A percentile compares a stretch with the other conserved stretches of the same genome.
phyloP scores from a whole-genome alignment of 2,329 filamentous ascomycete species.

The Cercospora brassicicola region DNA sequence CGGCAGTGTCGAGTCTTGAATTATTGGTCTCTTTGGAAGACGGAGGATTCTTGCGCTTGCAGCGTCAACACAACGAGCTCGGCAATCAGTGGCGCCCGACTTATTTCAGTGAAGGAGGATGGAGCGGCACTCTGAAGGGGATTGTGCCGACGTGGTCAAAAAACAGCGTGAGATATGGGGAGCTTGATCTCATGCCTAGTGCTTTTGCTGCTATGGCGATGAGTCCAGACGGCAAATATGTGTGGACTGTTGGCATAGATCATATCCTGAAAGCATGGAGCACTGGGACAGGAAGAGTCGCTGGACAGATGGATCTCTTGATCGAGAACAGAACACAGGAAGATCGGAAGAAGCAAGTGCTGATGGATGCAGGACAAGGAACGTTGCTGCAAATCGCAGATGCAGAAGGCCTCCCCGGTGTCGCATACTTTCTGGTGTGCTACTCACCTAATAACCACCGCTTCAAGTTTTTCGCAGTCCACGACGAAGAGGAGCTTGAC shows the following conservation, averaged over 20 bases:
- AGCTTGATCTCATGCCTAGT: conserved; percentile 64
- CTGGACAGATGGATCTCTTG: conserved; percentile 75
- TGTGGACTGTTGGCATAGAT: conserved; percentile 83
- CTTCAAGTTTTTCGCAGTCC: conserved; percentile 92
- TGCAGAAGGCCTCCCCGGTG: conserved; percentile 19
- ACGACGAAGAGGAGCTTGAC: conserved; percentile 15
- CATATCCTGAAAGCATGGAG: conserved; percentile 91
- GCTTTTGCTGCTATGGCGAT: conserved; percentile 62
- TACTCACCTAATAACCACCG: conserved; percentile 87
- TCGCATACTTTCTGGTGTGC: conserved; percentile 66
- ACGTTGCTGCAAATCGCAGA: conserved; percentile 71
- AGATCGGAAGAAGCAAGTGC: conserved; percentile 47
- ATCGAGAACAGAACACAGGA: conserved; percentile 54
- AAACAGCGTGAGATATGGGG: conserved; percentile 64
- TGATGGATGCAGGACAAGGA: conserved; percentile 75
- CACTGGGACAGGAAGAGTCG: conserved; percentile 73
- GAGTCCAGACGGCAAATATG: conserved; percentile 52
- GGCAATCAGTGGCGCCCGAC: conserved; percentile 67
- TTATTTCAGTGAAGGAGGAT: conserved; percentile 70
- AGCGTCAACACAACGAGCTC: conserved; percentile 57
- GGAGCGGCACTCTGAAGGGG: conserved; percentile 63
- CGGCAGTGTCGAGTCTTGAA: conserved; percentile 70
- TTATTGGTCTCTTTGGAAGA: conserved; percentile 79
- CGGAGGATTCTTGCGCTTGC: conserved; percentile 71
- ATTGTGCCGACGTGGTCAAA: conserved; percentile 63